A percentile compares a stretch with the other conserved stretches of the same genome.
Conservation (phyloP, 2,329 filamentous ascomycete genomes). For the Pestalotiopsis sp. region DNA sequence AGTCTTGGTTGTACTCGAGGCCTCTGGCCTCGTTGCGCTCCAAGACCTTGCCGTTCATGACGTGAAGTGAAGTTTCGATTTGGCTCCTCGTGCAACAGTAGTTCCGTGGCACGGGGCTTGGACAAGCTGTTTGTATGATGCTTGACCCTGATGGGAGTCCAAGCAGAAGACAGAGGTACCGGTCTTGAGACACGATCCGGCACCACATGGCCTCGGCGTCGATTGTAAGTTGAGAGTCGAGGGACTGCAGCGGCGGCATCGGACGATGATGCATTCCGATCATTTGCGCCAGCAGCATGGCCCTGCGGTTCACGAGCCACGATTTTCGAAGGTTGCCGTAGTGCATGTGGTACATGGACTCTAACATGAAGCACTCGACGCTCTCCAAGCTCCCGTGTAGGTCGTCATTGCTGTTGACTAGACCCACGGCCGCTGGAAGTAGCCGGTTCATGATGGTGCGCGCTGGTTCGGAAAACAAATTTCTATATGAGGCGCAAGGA, state of each 20-base stretch:
- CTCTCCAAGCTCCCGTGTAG: constrained; percentile 46
- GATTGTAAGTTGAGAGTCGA: constrained; percentile 26
- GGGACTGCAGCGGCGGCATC: constrained; percentile 16
- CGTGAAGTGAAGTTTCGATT: background rate
- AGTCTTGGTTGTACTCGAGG: background rate
- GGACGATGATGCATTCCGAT: constrained; percentile 12
- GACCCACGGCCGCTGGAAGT: constrained; percentile 20
- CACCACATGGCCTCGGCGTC: constrained; percentile 42
- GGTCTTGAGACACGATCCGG: constrained; percentile 43
- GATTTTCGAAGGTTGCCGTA: constrained; percentile 44
- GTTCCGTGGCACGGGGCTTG: constrained; percentile 19
- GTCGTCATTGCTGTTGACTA: constrained; percentile 49
- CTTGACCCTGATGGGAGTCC: constrained; percentile 39
- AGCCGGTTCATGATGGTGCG: background rate
- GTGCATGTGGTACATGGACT: constrained; percentile 46
- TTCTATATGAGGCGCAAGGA: background rate
- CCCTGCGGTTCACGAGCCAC: constrained; percentile 46
- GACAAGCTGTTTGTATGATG: constrained; percentile 21
- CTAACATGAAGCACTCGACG: constrained; percentile 49
- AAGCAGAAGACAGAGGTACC: constrained; percentile 46
- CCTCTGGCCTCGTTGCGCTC: background rate
- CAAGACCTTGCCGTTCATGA: background rate
- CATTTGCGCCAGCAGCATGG: constrained; percentile 25
- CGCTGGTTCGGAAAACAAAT: background rate
- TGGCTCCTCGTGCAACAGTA: background rate